phyloP scores from a whole-genome alignment of 495 filamentous ascomycete species.

The Thermochaetoides thermophila region DNA sequence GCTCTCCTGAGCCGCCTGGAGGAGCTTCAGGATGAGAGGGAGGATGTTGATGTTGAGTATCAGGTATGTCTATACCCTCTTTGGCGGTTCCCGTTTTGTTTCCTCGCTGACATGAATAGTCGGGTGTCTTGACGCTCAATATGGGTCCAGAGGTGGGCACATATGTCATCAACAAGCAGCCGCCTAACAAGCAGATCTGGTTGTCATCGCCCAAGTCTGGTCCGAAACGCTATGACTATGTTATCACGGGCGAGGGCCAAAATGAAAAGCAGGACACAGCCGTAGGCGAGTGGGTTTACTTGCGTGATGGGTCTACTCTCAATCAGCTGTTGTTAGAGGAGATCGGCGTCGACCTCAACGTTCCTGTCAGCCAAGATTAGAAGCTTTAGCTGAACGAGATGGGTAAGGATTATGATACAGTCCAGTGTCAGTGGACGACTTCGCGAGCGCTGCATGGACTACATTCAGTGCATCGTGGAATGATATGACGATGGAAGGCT shows the following conservation, averaged over 20 bases:
- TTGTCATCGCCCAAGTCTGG: slow-evolving; percentile 83
- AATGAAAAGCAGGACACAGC: slow-evolving; percentile 61
- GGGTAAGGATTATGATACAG: too few species aligned
- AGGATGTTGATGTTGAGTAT: slow-evolving; percentile 53
- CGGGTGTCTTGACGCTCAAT: slow-evolving; percentile 67
- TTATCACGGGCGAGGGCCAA: slow-evolving; percentile 51
- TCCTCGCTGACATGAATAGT: too few species aligned
- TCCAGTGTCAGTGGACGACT: too few species aligned
- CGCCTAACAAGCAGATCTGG: slow-evolving; percentile 96
- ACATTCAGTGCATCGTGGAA: too few species aligned
- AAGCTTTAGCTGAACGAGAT: too few species aligned
- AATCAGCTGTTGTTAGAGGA: slow-evolving; percentile 55
- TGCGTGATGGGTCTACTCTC: slow-evolving; percentile 64
- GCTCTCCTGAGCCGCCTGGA: slow-evolving; percentile 50
- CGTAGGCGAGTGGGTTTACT: slow-evolving; percentile 65
- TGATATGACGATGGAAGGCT: too few species aligned
- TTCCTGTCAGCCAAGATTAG: slow-evolving; percentile 6
- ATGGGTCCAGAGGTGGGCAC: slow-evolving; percentile 48
- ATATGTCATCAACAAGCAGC: slow-evolving; percentile 95
- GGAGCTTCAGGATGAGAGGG: slow-evolving; percentile 43
- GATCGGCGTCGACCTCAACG: slow-evolving; percentile 37
- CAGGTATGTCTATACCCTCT: slow-evolving; percentile 34
- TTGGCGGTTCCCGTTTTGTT: too few species aligned
- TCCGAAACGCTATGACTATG: slow-evolving; percentile 85
- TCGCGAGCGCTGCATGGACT: too few species aligned